Evolutionary conservation across 2,329 filamentous ascomycete species (phyloP), one percentile per base, ranked within the genome.

Genomic region (Neospermospora avenae): DNA sequence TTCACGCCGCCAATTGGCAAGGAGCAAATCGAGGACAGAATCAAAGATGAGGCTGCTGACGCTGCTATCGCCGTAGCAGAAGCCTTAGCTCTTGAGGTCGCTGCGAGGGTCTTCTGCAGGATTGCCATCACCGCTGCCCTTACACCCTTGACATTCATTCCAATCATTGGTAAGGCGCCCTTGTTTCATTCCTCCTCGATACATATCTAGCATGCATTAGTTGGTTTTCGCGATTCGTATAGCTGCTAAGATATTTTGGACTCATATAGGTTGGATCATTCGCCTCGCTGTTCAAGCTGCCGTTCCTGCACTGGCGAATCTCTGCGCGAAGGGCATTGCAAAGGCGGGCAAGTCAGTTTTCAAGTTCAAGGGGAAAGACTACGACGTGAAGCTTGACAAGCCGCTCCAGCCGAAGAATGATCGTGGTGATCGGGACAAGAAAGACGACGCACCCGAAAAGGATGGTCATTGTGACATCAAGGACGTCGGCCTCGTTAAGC

Each of bases 21-120:
- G 25, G 48, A 55, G 2, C 59, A 68, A 8, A 64, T 64, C 13
- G 59, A 62, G 42, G 13, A 13, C 11, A 13, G 25, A n/a, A 24
- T 24, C n/a, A 24, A 24, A 4, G 68, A 73, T 42, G 63, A 61
- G 20, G 71, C 67, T 10, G 69, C 69, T 28, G 68, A 61, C 22
- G 66, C 64, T 0, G 71, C 71, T 8, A 64, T 69, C 35, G 63
- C 63, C 8, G 64, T 64, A 0, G 73, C 72, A 1, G 70, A 72
- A 48, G 57, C 71, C 8, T 63, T 65, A 14, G 72, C 72, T 4
- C 59, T 74, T 0, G 73, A 74, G 42, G 58, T 74, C 39, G 73
- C 73, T 13, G 72, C 73, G 0, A 75, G 72, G 48, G 72, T 68
- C 1, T 74, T 75, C 53, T 75, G 73, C 60, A 53, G 73, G 16